Evolutionary conservation across 306 rosid genomes (phyloP).

Genomic region (Acacia melanoxylon): DNA sequence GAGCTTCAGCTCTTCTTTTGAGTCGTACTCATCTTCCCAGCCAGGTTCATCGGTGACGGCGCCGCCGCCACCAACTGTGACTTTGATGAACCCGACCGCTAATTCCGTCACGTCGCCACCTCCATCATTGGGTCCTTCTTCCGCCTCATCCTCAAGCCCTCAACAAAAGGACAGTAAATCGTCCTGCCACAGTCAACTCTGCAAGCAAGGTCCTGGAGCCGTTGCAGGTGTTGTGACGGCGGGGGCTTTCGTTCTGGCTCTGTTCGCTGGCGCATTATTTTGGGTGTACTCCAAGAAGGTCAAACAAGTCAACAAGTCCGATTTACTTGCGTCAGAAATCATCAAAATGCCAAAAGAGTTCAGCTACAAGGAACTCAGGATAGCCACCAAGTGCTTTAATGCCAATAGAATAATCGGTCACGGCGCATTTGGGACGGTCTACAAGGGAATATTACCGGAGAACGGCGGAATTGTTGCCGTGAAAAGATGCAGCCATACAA

Average conservation of each 20-base stretch:
- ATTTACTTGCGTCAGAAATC: slow-evolving; percentile 65
- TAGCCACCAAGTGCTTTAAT: slow-evolving; percentile 82
- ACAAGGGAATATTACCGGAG: slow-evolving; percentile 77
- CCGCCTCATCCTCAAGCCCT: slow-evolving; percentile 35
- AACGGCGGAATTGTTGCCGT: slow-evolving; percentile 90
- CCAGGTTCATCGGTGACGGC: slow-evolving; percentile 39
- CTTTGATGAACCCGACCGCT: slow-evolving; percentile 70
- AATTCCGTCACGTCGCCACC: slow-evolving; percentile 58
- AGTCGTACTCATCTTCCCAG: slow-evolving; percentile 27
- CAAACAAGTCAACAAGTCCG: slow-evolving; percentile 55
- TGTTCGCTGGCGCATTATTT: slow-evolving; percentile 74
- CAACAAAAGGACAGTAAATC: slow-evolving; percentile 58
- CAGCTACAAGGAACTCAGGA: slow-evolving; percentile 70
- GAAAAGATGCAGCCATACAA: slow-evolving; percentile 82
- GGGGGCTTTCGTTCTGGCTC: slow-evolving; percentile 79
- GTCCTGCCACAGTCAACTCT: slow-evolving; percentile 77
- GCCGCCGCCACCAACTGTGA: slow-evolving; percentile 67
- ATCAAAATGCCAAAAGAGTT: slow-evolving; percentile 90
- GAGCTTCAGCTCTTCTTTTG: slow-evolving; percentile 82
- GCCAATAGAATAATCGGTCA: slow-evolving; percentile 80
- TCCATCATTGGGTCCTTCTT: slow-evolving; percentile 68
- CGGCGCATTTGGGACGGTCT: slow-evolving; percentile 94
- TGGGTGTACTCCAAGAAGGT: slow-evolving; percentile 85
- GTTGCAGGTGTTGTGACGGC: slow-evolving; percentile 97
- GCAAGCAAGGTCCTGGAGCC: slow-evolving; percentile 83